Conservation (phyloP, 306 rosid genomes). For the Sophora flavescens region DNA sequence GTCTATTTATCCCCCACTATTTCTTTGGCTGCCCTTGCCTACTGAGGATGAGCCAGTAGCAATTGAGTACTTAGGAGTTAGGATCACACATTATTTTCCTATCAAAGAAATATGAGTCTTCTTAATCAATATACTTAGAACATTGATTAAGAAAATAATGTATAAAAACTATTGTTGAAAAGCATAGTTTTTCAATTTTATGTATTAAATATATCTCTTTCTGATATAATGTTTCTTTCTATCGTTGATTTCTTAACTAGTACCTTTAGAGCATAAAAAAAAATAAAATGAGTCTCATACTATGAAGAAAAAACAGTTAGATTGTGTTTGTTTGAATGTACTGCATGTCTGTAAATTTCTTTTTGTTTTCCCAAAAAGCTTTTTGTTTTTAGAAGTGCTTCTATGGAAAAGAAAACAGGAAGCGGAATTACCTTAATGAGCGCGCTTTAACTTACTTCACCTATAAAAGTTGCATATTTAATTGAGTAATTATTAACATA, state of each 20-base stretch:
- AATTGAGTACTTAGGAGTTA: neutral
- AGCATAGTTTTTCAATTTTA: too few species aligned
- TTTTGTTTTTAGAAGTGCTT: neutral
- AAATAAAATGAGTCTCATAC: neutral
- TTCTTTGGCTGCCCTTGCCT: constrained; percentile 17
- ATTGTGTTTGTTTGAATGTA: neutral
- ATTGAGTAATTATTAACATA: constrained; percentile 23
- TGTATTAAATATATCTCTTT: too few species aligned
- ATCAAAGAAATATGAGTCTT: too few species aligned
- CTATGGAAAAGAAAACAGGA: neutral
- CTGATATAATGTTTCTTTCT: too few species aligned
- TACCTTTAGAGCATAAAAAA: neutral
- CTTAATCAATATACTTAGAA: too few species aligned
- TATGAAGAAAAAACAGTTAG: neutral
- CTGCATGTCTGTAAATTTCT: neutral
- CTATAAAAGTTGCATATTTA: constrained; percentile 42
- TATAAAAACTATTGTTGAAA: too few species aligned
- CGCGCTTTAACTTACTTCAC: constrained; percentile 34
- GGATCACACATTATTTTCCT: neutral
- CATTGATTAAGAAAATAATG: too few species aligned
- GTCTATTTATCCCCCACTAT: constrained; percentile 48
- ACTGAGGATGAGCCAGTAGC: neutral
- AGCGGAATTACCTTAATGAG: neutral
- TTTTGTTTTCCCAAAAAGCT: neutral
- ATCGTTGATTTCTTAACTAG: too few species aligned